phyloP scores from a whole-genome alignment of 108 stramenopile genomes.

The Nannochloropsis granulata region DNA sequence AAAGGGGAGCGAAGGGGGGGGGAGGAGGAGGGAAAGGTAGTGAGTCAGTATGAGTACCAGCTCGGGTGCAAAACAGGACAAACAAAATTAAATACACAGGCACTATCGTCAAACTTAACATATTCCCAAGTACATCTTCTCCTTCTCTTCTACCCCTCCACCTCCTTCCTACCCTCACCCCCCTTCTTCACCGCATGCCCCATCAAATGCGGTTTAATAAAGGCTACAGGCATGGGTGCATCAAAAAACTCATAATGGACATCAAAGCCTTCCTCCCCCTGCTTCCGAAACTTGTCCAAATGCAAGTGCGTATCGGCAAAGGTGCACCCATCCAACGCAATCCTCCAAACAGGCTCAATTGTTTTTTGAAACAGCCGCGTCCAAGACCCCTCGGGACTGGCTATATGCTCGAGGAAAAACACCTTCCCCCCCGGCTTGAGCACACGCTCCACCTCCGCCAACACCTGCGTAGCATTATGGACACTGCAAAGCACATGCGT shows the following conservation, averaged over 20 bases:
- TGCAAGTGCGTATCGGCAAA: constrained; percentile 13
- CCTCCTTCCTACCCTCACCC: neutral
- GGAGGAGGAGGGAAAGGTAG: too few relatives aligned
- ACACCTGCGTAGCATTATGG: constrained; percentile 27
- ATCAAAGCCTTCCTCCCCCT: neutral
- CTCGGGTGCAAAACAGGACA: too few relatives aligned
- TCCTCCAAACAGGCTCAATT: constrained; percentile 28
- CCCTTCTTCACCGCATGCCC: neutral
- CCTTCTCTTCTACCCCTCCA: too few relatives aligned
- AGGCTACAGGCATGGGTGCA: neutral
- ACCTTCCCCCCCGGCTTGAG: constrained; percentile 48
- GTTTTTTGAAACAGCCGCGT: constrained; percentile 15
- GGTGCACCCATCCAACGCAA: constrained; percentile 44
- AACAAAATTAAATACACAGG: too few relatives aligned
- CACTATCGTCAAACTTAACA: too few relatives aligned
- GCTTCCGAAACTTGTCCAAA: neutral
- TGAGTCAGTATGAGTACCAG: too few relatives aligned
- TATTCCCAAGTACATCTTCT: too few relatives aligned
- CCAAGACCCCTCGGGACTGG: constrained; percentile 16
- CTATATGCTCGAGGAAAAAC: constrained; percentile 42
- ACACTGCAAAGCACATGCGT: constrained; percentile 46
- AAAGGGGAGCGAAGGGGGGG: too few relatives aligned
- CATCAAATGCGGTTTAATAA: neutral
- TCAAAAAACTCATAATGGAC: neutral
- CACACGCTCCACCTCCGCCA: constrained; percentile 43